Evolutionary conservation across 768 basidiomycete genomes (phyloP).

Genomic region (Russula earlei): DNA sequence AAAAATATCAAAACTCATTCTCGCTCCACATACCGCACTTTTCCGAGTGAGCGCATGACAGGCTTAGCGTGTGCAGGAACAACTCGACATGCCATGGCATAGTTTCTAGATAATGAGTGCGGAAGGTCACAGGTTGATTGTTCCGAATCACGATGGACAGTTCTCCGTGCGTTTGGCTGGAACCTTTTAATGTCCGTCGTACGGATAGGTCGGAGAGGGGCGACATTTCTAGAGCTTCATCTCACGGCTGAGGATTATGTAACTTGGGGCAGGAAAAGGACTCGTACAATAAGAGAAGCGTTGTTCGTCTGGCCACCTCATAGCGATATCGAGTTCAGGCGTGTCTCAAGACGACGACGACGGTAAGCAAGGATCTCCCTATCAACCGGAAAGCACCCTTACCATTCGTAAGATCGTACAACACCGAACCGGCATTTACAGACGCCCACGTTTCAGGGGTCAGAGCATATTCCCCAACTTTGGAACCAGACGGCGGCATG

Average conservation of each 20-base stretch:
- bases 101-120: conserved; percentile 73
- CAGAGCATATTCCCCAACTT: conserved; percentile 32
- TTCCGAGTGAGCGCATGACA: conserved; percentile 36
- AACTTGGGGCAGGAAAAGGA: not conserved
- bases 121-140: conserved; percentile 34
- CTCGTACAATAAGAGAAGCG: conserved; percentile 48
- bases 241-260: not conserved
- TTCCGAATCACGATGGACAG: conserved; percentile 64
- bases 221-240: conserved; percentile 31
- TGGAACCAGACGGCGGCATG: conserved; percentile 27
- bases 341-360: conserved; percentile 10
- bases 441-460: conserved; percentile 41
- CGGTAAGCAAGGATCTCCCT: conserved; percentile 8
- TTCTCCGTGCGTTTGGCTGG: conserved; percentile 66
- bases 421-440: conserved; percentile 27
- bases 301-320: conserved; percentile 44
- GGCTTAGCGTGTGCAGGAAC: conserved; percentile 69
- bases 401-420: conserved; percentile 46
- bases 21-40: conserved; percentile 33
- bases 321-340: conserved; percentile 42
- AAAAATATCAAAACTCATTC: not conserved
- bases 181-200: conserved; percentile 61
- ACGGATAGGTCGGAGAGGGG: conserved; percentile 48
- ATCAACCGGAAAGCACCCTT: conserved; percentile 18
- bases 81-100: conserved; percentile 91